Percentiles rank a stretch among this genome's conserved stretches.
These are phyloP conservation scores for Triglochin maritima DNA, from an alignment of 106 monocot species.

Conservation along the genomic window DNA sequence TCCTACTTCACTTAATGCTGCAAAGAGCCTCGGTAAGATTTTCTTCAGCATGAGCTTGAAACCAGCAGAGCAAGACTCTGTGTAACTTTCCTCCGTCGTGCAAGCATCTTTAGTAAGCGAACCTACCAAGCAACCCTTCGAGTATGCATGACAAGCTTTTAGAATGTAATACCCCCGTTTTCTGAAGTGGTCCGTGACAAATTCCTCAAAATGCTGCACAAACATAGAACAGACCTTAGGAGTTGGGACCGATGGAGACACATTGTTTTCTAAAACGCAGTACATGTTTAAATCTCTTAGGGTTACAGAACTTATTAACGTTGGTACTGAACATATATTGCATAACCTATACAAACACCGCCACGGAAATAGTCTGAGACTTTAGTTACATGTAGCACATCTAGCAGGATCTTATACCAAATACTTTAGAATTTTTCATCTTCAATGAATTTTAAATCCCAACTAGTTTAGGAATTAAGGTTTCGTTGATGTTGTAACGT, in stretches of 20 bases:
- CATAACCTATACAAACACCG: no score
- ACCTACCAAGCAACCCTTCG: conserved; percentile 19
- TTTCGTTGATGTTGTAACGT: no score
- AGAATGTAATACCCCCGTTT: conserved; percentile 16
- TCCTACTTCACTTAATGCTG: conserved; percentile 17
- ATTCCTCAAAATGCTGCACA: conserved; percentile 66
- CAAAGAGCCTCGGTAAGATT: conserved; percentile 12
- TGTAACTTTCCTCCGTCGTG: conserved; percentile 5
- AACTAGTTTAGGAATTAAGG: no score
- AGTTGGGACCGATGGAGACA: not conserved
- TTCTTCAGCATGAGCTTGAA: conserved; percentile 26
- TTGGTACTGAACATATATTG: no score
- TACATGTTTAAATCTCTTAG: no score
- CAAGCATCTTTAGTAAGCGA: conserved; percentile 23
- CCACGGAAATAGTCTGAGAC: no score
- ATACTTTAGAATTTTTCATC: no score
- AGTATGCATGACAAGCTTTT: conserved; percentile 30
- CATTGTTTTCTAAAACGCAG: not conserved
- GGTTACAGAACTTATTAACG: no score
- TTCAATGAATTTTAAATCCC: no score
- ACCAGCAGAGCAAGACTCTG: conserved; percentile 16
- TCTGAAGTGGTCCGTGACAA: conserved; percentile 26
- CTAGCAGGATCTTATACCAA: no score
- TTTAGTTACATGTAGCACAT: no score
- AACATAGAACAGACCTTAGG: not conserved